Conservation (phyloP, 2,329 filamentous ascomycete species). For the Didymella lethalis region DNA sequence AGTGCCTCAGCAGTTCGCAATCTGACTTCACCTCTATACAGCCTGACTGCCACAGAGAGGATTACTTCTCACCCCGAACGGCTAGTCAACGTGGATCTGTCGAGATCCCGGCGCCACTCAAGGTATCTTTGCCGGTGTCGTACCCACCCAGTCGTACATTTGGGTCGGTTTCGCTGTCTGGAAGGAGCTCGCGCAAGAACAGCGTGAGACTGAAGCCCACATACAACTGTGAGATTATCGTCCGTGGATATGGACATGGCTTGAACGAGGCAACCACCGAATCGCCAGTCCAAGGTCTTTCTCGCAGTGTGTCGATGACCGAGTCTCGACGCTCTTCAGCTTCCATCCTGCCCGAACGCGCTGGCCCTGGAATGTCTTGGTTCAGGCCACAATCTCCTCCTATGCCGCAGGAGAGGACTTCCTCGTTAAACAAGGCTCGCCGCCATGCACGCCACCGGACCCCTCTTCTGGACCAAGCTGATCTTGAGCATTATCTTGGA, state of each 20-base stretch:
- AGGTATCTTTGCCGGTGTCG: constrained; percentile 44
- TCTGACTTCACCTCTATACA: constrained; percentile 42
- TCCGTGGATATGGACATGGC: constrained; percentile 52
- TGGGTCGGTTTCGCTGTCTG: constrained; percentile 40
- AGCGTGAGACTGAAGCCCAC: constrained; percentile 36
- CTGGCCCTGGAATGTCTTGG: constrained; percentile 32
- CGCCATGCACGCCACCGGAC: constrained; percentile 31
- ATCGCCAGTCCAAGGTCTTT: constrained; percentile 6
- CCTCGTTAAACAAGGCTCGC: constrained; percentile 20
- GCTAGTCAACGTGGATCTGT: constrained; percentile 39
- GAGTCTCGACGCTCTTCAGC: constrained; percentile 22
- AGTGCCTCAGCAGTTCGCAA: constrained; percentile 24
- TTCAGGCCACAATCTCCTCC: constrained; percentile 29
- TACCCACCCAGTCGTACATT: constrained; percentile 39
- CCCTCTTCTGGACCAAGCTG: constrained; percentile 32
- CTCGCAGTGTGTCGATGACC: constrained; percentile 7
- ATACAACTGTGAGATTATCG: constrained; percentile 48
- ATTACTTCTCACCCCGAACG: constrained; percentile 43
- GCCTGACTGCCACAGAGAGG: constrained; percentile 57
- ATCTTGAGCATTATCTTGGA: constrained; percentile 26
- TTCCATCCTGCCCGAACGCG: constrained; percentile 26
- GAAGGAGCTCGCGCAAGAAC: constrained; percentile 39
- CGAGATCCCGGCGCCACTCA: constrained; percentile 43
- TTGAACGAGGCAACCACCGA: constrained; percentile 34
- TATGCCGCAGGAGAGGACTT: constrained; percentile 20